Percentiles rank a stretch among this genome's conserved stretches.
phyloP scores from a whole-genome alignment of 768 basidiomycete species.

The Leccinum subgranulosum region DNA sequence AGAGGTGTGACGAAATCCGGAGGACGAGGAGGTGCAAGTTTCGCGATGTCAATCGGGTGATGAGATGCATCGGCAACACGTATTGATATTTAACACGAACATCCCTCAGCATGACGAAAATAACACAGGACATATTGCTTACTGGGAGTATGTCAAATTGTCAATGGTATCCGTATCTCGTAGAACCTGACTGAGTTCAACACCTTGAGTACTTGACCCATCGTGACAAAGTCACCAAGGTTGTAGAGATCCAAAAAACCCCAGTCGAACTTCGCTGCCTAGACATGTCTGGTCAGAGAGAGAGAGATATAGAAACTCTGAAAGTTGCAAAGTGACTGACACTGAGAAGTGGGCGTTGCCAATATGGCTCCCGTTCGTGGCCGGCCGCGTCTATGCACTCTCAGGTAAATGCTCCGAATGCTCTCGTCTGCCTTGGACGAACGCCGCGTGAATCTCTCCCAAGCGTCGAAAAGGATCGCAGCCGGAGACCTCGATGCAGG shows the following conservation, averaged over 20 bases:
- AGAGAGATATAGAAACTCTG: no score
- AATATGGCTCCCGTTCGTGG: slow-evolving; percentile 84
- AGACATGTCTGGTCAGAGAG: not conserved
- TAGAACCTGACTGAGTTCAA: no score
- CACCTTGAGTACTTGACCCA: no score
- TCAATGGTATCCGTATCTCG: no score
- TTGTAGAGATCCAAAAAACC: slow-evolving; percentile 92
- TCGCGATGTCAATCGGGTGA: slow-evolving; percentile 79
- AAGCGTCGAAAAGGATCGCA: slow-evolving; percentile 90
- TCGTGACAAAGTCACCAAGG: no score
- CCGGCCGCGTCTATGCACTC: slow-evolving; percentile 88
- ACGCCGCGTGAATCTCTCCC: slow-evolving; percentile 79
- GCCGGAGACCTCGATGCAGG: slow-evolving; percentile 92
- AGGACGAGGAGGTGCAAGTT: slow-evolving; percentile 91
- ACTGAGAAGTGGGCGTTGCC: slow-evolving; percentile 84
- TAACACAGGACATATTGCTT: no score
- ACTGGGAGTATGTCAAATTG: no score
- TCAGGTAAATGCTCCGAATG: slow-evolving; percentile 36
- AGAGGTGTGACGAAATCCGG: slow-evolving; percentile 77
- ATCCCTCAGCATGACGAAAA: no score
- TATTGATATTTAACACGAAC: slow-evolving; percentile 63
- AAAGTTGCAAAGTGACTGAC: slow-evolving; percentile 35
- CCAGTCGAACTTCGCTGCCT: slow-evolving; percentile 97
- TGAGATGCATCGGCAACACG: slow-evolving; percentile 77
- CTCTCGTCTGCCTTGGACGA: slow-evolving; percentile 93